Evolutionary conservation across 2,329 filamentous ascomycete genomes (phyloP), one percentile per base, ranked within the genome.

Genomic region (Colletotrichum gigasporum): DNA sequence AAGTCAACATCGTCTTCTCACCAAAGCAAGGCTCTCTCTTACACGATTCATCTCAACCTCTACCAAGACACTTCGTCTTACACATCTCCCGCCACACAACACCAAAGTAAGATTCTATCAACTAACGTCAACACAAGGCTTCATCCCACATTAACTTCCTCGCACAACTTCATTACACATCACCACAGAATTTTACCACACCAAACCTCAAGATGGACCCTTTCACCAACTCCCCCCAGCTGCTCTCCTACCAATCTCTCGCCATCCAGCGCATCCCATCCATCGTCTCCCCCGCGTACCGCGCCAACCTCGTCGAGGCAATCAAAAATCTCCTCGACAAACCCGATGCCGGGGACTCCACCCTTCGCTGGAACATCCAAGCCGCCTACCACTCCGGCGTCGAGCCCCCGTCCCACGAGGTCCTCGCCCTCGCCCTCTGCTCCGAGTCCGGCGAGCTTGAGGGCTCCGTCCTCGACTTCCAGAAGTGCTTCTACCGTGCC

Each of bases 351-450:
- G 20, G 34, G 14, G 22, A 53, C 32, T 30, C 30, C 39, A 22
- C 3, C 32, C 62, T 65, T 34, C 34, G 30, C 11, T 65, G 58
- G 56, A 9, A 32, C 16, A 41, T 63, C 35, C 39, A 42, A 2
- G 20, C 30, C 14, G 57, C 34, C 1, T 65, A 63, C 42, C 34
- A 50, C 24, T 55, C 44, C 12, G 22, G 42, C 18, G 6, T 16
- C 4, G 62, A 65, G 28, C 57, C 62, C 16, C 20, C 12, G 2
- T 34, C 56, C 10, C 30, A 34, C 34, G 48, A 55, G 41, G 62
- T 62, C 34, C 12, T 63, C 22, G 57, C 57, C 11, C 41, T 65
- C 11, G 35, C 39, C 18, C 62, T 65, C 6, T 54, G 34, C 44
- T 62, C 26, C 28, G 41, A 42, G 16, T 42, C 57, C 5, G 57